Evolutionary conservation across 352 stramenopile species (phyloP).

Genomic region (Phytophthora nicotianae): DNA sequence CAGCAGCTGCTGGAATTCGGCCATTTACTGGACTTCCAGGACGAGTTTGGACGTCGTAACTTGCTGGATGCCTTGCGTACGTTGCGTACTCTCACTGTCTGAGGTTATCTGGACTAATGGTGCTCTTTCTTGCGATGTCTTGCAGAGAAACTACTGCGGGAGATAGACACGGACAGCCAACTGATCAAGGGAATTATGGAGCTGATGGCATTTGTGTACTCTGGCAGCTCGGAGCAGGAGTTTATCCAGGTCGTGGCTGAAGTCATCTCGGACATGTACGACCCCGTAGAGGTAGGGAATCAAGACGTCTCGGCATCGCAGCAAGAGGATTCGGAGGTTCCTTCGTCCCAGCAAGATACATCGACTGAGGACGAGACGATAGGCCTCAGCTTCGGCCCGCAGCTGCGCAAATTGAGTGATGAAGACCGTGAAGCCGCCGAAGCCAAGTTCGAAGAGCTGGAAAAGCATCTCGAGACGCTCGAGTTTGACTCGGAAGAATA

Average conservation of each 20-base stretch:
- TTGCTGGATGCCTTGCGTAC: conserved; percentile 71
- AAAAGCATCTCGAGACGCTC: conserved; percentile 58
- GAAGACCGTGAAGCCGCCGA: conserved; percentile 62
- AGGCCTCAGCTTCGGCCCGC: conserved; percentile 28
- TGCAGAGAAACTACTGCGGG: conserved; percentile 62
- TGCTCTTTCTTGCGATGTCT: background rate
- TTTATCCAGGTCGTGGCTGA: conserved; percentile 82
- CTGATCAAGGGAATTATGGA: conserved; percentile 77
- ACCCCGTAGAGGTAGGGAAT: conserved; percentile 54
- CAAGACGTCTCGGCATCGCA: conserved; percentile 21
- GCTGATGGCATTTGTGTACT: conserved; percentile 76
- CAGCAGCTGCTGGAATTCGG: conserved; percentile 72
- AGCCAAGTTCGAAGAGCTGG: conserved; percentile 67
- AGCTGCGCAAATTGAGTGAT: conserved; percentile 43
- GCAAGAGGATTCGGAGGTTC: conserved; percentile 25
- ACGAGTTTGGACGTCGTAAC: conserved; percentile 77
- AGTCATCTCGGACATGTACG: conserved; percentile 81
- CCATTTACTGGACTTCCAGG: conserved; percentile 75
- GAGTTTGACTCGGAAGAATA: conserved; percentile 69
- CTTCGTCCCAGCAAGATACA: conserved; percentile 26
- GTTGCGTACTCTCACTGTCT: conserved; percentile 12
- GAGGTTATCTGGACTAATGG: too few species aligned
- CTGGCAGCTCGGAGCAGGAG: conserved; percentile 70
- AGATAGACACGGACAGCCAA: conserved; percentile 58
- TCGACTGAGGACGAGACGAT: conserved; percentile 37